Base-by-base conservation (phyloP, 2,329 filamentous ascomycete species). In the Colletotrichum sp. region DNA sequence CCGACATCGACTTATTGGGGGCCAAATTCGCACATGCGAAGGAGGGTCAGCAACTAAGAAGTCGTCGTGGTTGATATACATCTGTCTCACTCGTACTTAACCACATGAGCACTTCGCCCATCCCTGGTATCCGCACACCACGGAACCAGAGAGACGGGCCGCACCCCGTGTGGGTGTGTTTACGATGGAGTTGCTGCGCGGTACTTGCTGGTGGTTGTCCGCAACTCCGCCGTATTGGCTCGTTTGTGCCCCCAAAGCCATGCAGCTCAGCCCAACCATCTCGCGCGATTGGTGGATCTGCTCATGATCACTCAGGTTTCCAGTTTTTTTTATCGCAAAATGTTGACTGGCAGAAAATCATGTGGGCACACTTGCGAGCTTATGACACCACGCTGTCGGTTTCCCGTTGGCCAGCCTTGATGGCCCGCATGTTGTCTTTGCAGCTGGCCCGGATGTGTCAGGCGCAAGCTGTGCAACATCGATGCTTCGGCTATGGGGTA, bases 221-320 rank as follows among this genome's bases (percentile, higher is more conserved):
- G 64, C 43, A 68, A 73, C 59, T n/a, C 10, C n/a, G 24, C 14
- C 10, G 30, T 24, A 75, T 75, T 75, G 74, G 74, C 57, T 74
- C 64, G 74, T 48, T 39, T 66, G 69, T 21, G 21, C 18, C 43
- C 24, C 43, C 65, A 63, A n/a, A n/a, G 26, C 32, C 32, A 55
- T 75, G 74, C 74, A 69, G 39, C 59, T 59, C 43, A 61, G 71
- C 70, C 70, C 64, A 14, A 75, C 70, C 55, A 60, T 64, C n/a
- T 18, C 57, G 55, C 43, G 10, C 59, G 6, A 74, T 75, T 75
- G 74, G 74, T 73, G 70, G 74, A 74, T 74, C 74, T 73, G 64
- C 9, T 18, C 70, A 48, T 63, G 57, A 52, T 70, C 68, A 52
- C 24, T 70, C 68, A 70, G 24, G 26, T 61, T 52, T 55, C 55